Conservation (phyloP, 306 rosid genomes). For the Ormosia semicastrata region DNA sequence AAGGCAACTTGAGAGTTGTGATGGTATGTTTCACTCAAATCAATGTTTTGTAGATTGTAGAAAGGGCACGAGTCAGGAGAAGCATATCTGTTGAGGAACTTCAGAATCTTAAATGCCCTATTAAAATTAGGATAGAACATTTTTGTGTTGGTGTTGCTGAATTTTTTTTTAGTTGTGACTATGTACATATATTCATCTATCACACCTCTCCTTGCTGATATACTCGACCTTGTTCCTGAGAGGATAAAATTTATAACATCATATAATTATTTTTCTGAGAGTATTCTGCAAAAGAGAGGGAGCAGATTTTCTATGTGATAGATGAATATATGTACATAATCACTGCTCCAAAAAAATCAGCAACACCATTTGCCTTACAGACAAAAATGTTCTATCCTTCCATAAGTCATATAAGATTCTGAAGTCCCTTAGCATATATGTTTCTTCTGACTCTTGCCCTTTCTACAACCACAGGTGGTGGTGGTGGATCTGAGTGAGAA, state of each 20-base stretch:
- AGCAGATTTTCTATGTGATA: constrained; percentile 12
- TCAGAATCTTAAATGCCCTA: constrained; percentile 55
- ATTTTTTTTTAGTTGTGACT: constrained; percentile 24
- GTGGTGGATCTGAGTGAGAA: constrained; percentile 72
- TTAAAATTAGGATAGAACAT: constrained; percentile 47
- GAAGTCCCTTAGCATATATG: constrained; percentile 87
- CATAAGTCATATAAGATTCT: constrained; percentile 54
- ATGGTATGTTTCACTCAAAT: constrained; percentile 78
- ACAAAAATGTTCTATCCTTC: constrained; percentile 36
- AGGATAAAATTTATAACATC: constrained; percentile 12
- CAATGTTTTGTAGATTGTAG: constrained; percentile 42
- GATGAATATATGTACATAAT: constrained; percentile 45
- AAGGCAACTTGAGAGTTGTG: constrained; percentile 79
- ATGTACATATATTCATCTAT: constrained; percentile 46
- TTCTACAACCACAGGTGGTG: constrained; percentile 54
- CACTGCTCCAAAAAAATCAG: constrained; percentile 29
- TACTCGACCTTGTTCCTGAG: not conserved
- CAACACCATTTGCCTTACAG: constrained; percentile 6
- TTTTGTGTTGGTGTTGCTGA: constrained; percentile 15
- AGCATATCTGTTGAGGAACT: constrained; percentile 91
- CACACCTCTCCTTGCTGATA: constrained; percentile 16
- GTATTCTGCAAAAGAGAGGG: not conserved
- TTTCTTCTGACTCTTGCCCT: constrained; percentile 72
- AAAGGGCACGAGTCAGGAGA: constrained; percentile 67
- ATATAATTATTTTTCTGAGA: constrained; percentile 22